Evolutionary conservation across 306 rosid species (phyloP).

Genomic region (Argentina anserina): DNA sequence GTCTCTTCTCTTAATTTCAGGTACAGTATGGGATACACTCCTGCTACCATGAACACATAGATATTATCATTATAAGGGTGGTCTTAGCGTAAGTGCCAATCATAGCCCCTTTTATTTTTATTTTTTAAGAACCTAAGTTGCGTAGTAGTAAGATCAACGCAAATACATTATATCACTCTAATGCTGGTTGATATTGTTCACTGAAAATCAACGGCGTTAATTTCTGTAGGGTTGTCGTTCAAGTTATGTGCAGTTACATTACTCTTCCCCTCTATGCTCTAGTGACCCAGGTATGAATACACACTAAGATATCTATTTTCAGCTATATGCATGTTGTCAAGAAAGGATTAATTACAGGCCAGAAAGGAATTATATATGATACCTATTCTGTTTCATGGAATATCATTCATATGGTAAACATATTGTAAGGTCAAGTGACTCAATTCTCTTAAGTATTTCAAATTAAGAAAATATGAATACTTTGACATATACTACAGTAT

Average conservation of each 20-base stretch:
- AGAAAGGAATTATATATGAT: too few relatives aligned
- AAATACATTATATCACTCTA: not conserved
- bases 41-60: slow-evolving; percentile 48
- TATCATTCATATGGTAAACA: too few relatives aligned
- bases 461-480: too few relatives aligned
- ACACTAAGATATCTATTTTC: too few relatives aligned
- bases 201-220: not conserved
- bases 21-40: slow-evolving; percentile 47
- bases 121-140: not conserved
- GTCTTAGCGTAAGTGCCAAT: slow-evolving; percentile 45
- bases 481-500: too few relatives aligned
- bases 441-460: too few relatives aligned
- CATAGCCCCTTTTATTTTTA: not conserved
- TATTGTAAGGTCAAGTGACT: too few relatives aligned
- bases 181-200: not conserved
- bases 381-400: too few relatives aligned
- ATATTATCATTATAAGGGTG: slow-evolving; percentile 31
- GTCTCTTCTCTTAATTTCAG: slow-evolving; percentile 17
- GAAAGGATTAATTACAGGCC: too few relatives aligned
- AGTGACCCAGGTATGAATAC: slow-evolving; percentile 49
- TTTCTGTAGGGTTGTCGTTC: slow-evolving; percentile 44
- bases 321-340: too few relatives aligned
- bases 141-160: not conserved
- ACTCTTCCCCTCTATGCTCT: slow-evolving; percentile 69
- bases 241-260: slow-evolving; percentile 57